A percentile compares a stretch with the other conserved stretches of the same genome.
Evolutionary conservation across 441 rosid species (phyloP).

Genomic region (Pelargonium exstipulatum): DNA sequence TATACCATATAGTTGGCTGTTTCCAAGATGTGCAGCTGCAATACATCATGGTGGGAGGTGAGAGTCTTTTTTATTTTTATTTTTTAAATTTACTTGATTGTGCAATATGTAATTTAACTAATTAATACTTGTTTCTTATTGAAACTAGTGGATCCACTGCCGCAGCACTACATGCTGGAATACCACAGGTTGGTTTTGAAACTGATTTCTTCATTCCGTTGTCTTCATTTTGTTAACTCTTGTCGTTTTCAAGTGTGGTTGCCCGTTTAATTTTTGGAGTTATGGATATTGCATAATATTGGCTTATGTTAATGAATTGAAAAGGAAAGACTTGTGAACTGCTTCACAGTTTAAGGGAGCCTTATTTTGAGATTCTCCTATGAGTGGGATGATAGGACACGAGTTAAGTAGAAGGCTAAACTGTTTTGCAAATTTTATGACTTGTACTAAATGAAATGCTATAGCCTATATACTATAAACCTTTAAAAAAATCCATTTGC

Average conservation of each 20-base stretch:
- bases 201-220: conserved; percentile 4
- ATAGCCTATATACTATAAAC: too few species aligned
- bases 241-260: not conserved
- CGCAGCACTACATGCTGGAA: conserved; percentile 74
- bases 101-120: conserved; percentile 15
- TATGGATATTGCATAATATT: not conserved
- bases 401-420: too few species aligned
- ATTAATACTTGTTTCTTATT: conserved; percentile 15
- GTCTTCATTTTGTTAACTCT: not conserved
- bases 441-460: too few species aligned
- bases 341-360: not conserved
- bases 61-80: conserved; percentile 12
- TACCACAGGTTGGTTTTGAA: conserved; percentile 67
- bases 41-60: conserved; percentile 96
- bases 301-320: not conserved
- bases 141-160: conserved; percentile 74
- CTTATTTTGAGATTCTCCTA: not conserved
- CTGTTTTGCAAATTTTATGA: too few species aligned
- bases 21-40: conserved; percentile 63
- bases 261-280: not conserved
- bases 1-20: conserved; percentile 71
- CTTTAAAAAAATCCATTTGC: too few species aligned
- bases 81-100: conserved; percentile 8
- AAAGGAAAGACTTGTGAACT: not conserved
- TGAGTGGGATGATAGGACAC: too few species aligned